Conservation (phyloP, 2,329 filamentous ascomycete species). For the Botrytis pseudocinerea region DNA sequence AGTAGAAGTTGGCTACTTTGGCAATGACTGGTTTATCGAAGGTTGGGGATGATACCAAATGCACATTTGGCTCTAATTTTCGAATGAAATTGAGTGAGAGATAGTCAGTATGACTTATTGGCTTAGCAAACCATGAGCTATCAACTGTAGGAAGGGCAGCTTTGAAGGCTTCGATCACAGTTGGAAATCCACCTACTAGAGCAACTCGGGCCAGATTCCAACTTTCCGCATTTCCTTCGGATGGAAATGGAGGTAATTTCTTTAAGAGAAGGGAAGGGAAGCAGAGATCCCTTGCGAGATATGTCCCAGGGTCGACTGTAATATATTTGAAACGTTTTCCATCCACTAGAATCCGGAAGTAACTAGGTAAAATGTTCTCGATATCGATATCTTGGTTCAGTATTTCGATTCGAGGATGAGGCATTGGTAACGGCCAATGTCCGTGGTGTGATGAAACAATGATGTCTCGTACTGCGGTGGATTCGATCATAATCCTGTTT, state of each 20-base stretch:
- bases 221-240: conserved; percentile 36
- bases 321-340: conserved; percentile 45
- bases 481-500: neutral
- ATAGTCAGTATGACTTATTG: conserved; percentile 39
- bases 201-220: conserved; percentile 46
- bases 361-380: conserved; percentile 24
- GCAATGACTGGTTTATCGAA: conserved; percentile 27
- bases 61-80: conserved; percentile 28
- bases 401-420: conserved; percentile 11
- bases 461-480: neutral
- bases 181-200: conserved; percentile 31
- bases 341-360: conserved; percentile 25
- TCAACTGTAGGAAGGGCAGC: conserved; percentile 40
- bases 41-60: conserved; percentile 26
- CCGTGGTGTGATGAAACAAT: neutral
- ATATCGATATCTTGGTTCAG: conserved; percentile 27
- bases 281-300: conserved; percentile 41
- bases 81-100: conserved; percentile 39
- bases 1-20: neutral
- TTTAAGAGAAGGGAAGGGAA: conserved; percentile 41
- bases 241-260: conserved; percentile 43
- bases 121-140: conserved; percentile 41
- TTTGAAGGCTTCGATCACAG: conserved; percentile 38
- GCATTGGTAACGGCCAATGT: neutral
- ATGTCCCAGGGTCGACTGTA: conserved; percentile 43